Base-by-base conservation (phyloP, 257 asterid genomes). In the Avicennia marina region DNA sequence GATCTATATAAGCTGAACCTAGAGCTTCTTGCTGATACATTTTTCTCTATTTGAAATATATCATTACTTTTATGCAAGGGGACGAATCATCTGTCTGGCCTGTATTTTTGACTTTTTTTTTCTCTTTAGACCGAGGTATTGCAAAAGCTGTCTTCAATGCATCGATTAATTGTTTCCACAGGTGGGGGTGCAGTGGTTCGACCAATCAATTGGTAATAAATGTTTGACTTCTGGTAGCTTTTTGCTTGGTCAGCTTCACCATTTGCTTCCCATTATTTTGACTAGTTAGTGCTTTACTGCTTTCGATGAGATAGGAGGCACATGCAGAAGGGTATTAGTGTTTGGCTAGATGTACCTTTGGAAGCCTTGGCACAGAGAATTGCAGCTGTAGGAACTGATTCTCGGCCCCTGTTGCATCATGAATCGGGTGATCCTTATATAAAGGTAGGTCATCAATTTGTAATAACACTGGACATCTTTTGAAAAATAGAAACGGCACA, bases 111-210 rank as follows among this genome's bases (percentile, higher is more conserved):
- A 17, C 40, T 57, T 56, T 51, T 41, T 19, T 58, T 55, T 71
- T 20, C 43, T 67, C 39, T 62, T 54, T 41, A 91, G 98, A 85
- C 96, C 0, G 86, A 84, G 75, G 85, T 73, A 31, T 59, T 91
- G 71, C 65, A 56, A 52, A 83, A 83, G 78, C 67, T 88, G 53
- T 88, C 98, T 43, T 55, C 48, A 59, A 83, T 78, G 94, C 87
- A 75, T 21, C 78, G 76, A 31, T 63, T 85, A 62, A 89, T 91
- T 69, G 78, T 87, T 73, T 91, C 98, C 68, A 85, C 96, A 0
- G 98, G 96, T 53, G 98, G 98, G 53, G 96, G 96, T 68, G 96
- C 95, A 16, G 96, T 91, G 62, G 74, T 86, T 63, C 95, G 94
- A 66, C 87, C 90, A 53, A 62, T 83, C 63, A 91, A 91, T 81